phyloP scores from a whole-genome alignment of 1,139 yeast genomes.

The Saccharomyces hybrid region DNA sequence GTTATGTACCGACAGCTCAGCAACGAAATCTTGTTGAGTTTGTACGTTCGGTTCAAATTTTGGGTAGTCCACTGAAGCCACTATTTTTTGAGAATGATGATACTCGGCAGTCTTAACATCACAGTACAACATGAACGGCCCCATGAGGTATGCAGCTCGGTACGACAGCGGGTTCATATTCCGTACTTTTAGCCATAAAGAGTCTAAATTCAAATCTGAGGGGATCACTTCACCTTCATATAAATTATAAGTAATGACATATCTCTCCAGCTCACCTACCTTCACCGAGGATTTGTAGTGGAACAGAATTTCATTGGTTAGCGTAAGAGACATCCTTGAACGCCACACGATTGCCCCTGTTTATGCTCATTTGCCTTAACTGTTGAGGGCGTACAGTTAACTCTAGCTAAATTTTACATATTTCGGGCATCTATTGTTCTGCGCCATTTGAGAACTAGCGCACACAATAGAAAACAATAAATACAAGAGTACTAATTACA shows the following conservation, averaged over 20 bases:
- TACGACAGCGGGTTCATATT: constrained; percentile 68
- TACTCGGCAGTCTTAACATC: constrained; percentile 67
- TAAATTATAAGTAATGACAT: constrained; percentile 39
- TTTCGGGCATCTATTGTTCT: background rate
- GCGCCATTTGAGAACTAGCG: background rate
- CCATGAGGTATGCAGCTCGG: constrained; percentile 81
- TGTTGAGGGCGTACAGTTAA: background rate
- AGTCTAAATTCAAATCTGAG: constrained; percentile 16
- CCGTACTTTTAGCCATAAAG: constrained; percentile 60
- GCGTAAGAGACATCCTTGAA: background rate
- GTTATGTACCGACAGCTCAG: constrained; percentile 42
- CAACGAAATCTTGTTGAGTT: constrained; percentile 57
- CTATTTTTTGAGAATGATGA: constrained; percentile 47
- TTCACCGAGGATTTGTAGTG: constrained; percentile 37
- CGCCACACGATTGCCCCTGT: background rate
- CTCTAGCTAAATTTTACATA: background rate
- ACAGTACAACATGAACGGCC: constrained; percentile 77
- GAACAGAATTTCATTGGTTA: constrained; percentile 30
- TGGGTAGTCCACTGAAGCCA: constrained; percentile 70
- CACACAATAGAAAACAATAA: background rate
- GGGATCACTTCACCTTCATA: constrained; percentile 24
- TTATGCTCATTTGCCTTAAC: background rate
- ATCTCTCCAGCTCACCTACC: constrained; percentile 52
- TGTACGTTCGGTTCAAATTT: constrained; percentile 63
- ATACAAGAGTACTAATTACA: background rate